These are phyloP conservation scores for Blastobotrys chiropterorum DNA, from an alignment of 805 yeast species.

Conservation along the genomic window DNA sequence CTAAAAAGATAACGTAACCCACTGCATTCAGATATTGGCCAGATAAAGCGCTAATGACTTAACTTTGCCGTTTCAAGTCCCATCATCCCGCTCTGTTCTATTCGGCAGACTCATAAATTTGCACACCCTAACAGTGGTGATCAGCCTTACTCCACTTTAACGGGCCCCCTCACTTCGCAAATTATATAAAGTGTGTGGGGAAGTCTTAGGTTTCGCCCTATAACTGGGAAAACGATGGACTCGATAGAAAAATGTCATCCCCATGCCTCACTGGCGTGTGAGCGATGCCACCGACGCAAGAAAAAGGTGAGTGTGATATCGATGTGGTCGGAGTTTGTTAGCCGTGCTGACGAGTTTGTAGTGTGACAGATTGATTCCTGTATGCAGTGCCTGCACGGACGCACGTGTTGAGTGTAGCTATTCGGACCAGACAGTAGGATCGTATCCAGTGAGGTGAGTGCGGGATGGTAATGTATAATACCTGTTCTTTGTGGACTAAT, in stretches of 20 bases:
- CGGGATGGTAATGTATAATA: no score
- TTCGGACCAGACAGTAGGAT: conserved; percentile 10
- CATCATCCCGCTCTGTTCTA: no score
- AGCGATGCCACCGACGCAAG: conserved; percentile 17
- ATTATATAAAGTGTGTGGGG: background rate
- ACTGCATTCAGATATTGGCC: no score
- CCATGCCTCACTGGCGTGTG: conserved; percentile 17
- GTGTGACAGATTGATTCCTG: conserved; percentile 19
- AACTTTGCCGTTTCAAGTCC: no score
- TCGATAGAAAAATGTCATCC: conserved; percentile 8
- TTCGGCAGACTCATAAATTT: no score
- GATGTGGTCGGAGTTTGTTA: background rate
- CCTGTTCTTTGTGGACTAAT: no score
- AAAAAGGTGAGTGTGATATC: conserved; percentile 15
- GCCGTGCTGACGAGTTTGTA: conserved; percentile 1
- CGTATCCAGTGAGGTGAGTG: conserved; percentile 11
- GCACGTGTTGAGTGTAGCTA: conserved; percentile 11
- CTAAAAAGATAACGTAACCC: no score
- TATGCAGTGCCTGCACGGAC: conserved; percentile 11
- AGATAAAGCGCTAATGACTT: no score
- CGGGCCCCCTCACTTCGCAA: background rate
- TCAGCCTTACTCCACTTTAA: background rate
- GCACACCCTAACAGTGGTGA: no score
- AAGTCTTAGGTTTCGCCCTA: no score
- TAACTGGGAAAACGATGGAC: background rate